phyloP scores from a whole-genome alignment of 176 grass and related monocot genomes.

The Ensete ventricosum region DNA sequence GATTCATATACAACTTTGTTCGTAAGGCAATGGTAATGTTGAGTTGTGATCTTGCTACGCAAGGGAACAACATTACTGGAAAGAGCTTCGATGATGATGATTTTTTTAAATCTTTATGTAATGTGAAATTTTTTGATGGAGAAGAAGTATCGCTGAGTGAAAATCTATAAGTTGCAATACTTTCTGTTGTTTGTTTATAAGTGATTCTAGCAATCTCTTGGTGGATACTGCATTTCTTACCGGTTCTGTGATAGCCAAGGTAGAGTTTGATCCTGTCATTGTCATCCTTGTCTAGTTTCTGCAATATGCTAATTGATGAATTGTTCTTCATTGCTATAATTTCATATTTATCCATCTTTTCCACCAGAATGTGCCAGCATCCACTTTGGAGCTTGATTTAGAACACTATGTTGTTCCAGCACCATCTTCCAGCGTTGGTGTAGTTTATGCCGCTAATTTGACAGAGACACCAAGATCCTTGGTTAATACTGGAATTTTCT shows the following conservation, averaged over 20 bases:
- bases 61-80: not conserved
- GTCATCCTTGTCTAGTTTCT: not conserved
- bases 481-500: conserved; percentile 30
- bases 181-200: not conserved
- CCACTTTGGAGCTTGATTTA: conserved; percentile 95
- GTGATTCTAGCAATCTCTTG: not conserved
- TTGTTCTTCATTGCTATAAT: conserved; percentile 6
- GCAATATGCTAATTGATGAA: not conserved
- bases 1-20: no score
- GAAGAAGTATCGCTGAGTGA: not conserved
- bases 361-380: conserved; percentile 68
- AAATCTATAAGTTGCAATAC: not conserved
- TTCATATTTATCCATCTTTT: conserved; percentile 30
- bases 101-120: not conserved
- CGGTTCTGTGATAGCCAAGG: not conserved
- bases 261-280: not conserved
- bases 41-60: not conserved
- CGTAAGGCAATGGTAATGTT: no score
- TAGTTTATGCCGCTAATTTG: conserved; percentile 92
- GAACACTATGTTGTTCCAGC: conserved; percentile 92
- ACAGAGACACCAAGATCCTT: conserved; percentile 78
- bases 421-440: conserved; percentile 47
- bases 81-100: not conserved
- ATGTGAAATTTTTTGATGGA: not conserved
- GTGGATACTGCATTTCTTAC: not conserved